Evolutionary conservation across 2,329 filamentous ascomycete species (phyloP).

Genomic region (Aspergillaceae sp.): DNA sequence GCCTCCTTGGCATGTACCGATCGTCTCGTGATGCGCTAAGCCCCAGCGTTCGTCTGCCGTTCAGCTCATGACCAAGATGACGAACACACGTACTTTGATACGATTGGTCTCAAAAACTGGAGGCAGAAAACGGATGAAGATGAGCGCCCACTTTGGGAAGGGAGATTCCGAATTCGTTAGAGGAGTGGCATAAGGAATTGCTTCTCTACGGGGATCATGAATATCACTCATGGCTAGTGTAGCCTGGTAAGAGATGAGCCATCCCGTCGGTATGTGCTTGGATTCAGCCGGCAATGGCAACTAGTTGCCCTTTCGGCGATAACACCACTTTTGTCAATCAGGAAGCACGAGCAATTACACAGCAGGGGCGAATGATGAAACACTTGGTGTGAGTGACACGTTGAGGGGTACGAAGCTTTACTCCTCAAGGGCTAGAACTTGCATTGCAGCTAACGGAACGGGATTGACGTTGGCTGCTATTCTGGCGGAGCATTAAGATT

Average conservation of each 20-base stretch:
- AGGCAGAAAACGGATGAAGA: not conserved
- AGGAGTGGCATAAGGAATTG: not conserved
- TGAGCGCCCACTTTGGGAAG: not conserved
- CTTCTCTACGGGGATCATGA: not conserved
- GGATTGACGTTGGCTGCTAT: slow-evolving; percentile 1
- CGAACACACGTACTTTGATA: not conserved
- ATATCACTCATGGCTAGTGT: not conserved
- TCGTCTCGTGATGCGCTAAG: not conserved
- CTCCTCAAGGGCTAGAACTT: not conserved
- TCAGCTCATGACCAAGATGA: not conserved
- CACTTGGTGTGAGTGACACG: not conserved
- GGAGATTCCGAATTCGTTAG: not conserved
- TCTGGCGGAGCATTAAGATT: not conserved
- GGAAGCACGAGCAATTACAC: not conserved
- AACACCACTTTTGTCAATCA: not conserved
- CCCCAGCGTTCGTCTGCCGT: not conserved
- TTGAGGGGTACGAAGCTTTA: not conserved
- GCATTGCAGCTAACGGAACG: not conserved
- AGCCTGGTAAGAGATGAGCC: not conserved
- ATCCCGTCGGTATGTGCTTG: not conserved
- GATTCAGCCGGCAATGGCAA: not conserved
- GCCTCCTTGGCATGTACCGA: not conserved
- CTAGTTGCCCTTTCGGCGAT: not conserved
- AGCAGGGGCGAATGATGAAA: not conserved
- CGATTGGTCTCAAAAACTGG: not conserved